Percentiles rank a stretch among this genome's conserved stretches.
Evolutionary conservation across 805 yeast genomes (phyloP).

Genomic region (Pichia nanzhaoensis): DNA sequence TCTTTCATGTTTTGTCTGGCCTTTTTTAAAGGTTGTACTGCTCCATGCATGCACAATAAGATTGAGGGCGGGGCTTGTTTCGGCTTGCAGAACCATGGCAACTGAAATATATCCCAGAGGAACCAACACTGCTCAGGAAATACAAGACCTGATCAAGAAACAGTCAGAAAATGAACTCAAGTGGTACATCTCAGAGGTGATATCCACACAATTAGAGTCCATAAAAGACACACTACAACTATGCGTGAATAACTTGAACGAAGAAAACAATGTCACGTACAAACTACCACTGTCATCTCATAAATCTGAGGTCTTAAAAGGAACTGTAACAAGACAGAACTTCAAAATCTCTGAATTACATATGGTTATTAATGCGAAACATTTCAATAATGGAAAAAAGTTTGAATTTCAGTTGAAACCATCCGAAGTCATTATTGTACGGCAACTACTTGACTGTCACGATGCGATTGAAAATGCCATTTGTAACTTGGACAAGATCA

Average conservation of each 20-base stretch:
- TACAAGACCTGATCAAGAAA: constrained; percentile 7
- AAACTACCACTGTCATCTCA: constrained; percentile 53
- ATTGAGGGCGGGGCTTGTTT: no score
- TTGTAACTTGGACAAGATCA: constrained; percentile 33
- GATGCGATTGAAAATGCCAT: constrained; percentile 38
- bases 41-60: no score
- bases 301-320: constrained; percentile 52
- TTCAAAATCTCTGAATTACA: constrained; percentile 44
- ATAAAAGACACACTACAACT: constrained; percentile 37
- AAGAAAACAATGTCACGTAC: constrained; percentile 34
- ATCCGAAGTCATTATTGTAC: constrained; percentile 32
- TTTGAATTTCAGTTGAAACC: constrained; percentile 34
- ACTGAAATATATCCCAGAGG: constrained; percentile 18
- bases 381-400: constrained; percentile 35
- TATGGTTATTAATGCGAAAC: constrained; percentile 31
- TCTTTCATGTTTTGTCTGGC: no score
- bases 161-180: constrained; percentile 28
- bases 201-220: constrained; percentile 42
- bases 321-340: constrained; percentile 51
- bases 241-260: constrained; percentile 35
- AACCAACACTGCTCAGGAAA: constrained; percentile 5
- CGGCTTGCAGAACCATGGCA: no score
- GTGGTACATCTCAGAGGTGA: constrained; percentile 44
- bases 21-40: no score
- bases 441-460: constrained; percentile 36